These are phyloP conservation scores for Elsinoe ampelina DNA, from an alignment of 2,329 filamentous ascomycete genomes.

Conservation along the genomic window DNA sequence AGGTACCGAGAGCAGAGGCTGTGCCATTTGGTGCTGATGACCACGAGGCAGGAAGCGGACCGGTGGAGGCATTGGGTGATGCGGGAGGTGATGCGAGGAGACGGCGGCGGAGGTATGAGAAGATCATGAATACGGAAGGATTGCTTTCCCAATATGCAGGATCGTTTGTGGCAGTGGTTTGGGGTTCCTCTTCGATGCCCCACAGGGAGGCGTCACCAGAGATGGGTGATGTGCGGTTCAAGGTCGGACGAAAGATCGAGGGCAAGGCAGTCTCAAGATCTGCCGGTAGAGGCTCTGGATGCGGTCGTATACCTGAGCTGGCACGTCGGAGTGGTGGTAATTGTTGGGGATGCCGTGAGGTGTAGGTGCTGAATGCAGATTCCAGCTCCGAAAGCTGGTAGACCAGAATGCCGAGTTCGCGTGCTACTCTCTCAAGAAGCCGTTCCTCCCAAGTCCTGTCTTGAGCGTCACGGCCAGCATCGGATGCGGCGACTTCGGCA, in stretches of 20 bases:
- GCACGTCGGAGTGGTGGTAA: slow-evolving; percentile 15
- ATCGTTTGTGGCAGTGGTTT: slow-evolving; percentile 23
- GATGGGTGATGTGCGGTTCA: slow-evolving; percentile 26
- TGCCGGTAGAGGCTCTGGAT: slow-evolving; percentile 19
- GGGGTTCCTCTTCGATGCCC: slow-evolving; percentile 56
- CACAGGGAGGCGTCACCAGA: slow-evolving; percentile 48
- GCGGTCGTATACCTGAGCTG: slow-evolving; percentile 17
- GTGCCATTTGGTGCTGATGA: slow-evolving; percentile 21
- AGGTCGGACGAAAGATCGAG: slow-evolving; percentile 44
- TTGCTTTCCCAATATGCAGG: slow-evolving; percentile 67
- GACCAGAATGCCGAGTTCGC: slow-evolving; percentile 75
- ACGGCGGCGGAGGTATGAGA: slow-evolving; percentile 71
- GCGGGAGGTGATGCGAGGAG: slow-evolving; percentile 47
- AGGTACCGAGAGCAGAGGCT: slow-evolving; percentile 35
- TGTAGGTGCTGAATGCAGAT: slow-evolving; percentile 78
- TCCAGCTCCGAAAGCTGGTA: slow-evolving; percentile 78
- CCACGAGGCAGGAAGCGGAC: slow-evolving; percentile 28
- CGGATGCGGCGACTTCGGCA: slow-evolving; percentile 21
- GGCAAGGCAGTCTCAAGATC: slow-evolving; percentile 21
- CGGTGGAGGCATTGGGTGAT: slow-evolving; percentile 18
- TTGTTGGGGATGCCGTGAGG: slow-evolving; percentile 32
- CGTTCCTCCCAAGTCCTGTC: slow-evolving; percentile 59
- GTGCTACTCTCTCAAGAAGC: slow-evolving; percentile 73
- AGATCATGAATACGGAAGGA: slow-evolving; percentile 83
- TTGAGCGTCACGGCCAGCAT: slow-evolving; percentile 27